These are phyloP conservation scores for Gillenia trifoliata DNA, from an alignment of 306 rosid species.

Conservation along the genomic window DNA sequence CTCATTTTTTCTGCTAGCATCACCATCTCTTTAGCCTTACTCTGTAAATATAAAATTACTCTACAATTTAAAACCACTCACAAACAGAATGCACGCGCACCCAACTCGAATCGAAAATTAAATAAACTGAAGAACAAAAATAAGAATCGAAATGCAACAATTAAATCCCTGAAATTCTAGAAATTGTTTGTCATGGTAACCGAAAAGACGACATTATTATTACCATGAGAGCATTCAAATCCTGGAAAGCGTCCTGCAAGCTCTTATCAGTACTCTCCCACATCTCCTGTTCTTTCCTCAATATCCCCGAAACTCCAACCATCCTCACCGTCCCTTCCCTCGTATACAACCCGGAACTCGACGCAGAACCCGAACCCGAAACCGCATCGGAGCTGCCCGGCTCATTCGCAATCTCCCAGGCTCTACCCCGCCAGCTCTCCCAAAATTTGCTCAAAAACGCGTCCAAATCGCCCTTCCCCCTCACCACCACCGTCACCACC, in stretches of 20 bases:
- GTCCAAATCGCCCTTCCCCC: constrained; percentile 87
- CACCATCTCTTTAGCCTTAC: constrained; percentile 99
- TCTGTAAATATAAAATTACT: constrained; percentile 47
- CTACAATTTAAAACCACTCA: constrained; percentile 17
- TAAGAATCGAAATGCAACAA: background rate
- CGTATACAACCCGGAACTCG: constrained; percentile 41
- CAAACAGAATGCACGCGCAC: background rate
- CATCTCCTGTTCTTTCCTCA: constrained; percentile 96
- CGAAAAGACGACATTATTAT: constrained; percentile 42
- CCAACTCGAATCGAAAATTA: background rate
- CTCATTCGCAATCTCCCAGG: constrained; percentile 49
- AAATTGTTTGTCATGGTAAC: background rate
- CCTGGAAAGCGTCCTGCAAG: constrained; percentile 96
- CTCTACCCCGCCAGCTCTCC: constrained; percentile 84
- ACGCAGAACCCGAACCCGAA: constrained; percentile 25
- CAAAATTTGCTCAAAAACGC: constrained; percentile 60
- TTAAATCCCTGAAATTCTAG: background rate
- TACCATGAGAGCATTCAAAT: constrained; percentile 98
- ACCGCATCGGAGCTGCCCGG: background rate
- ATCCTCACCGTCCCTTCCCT: constrained; percentile 85
- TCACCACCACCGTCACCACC: constrained; percentile 55
- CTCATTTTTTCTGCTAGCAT: constrained; percentile 98
- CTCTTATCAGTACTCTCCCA: constrained; percentile 98
- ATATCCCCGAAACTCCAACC: constrained; percentile 94
- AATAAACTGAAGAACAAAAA: background rate